These are phyloP conservation scores for Ocimum tenuiflorum DNA, from an alignment of 257 asterid species.

Conservation along the genomic window DNA sequence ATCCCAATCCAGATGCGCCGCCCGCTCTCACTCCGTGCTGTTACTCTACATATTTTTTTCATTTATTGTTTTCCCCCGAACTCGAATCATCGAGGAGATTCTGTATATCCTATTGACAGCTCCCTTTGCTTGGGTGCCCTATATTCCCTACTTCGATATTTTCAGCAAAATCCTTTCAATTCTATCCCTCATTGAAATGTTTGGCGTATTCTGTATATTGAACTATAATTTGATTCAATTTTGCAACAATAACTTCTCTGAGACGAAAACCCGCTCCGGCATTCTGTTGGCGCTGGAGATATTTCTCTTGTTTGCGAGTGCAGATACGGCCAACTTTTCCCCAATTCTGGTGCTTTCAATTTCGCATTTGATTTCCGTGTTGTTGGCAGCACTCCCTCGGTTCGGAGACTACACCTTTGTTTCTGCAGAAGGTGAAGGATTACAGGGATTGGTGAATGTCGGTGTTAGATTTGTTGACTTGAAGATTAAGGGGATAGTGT, in stretches of 20 bases:
- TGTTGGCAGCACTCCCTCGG: neutral
- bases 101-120: neutral
- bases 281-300: slow-evolving; percentile 4
- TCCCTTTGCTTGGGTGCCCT: neutral
- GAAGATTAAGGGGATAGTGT: neutral
- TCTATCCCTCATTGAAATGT: too few relatives aligned
- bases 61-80: neutral
- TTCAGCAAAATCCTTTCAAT: neutral
- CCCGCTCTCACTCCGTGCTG: neutral
- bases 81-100: neutral
- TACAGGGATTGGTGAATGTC: neutral
- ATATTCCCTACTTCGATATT: neutral
- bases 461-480: neutral
- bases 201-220: neutral
- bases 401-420: neutral
- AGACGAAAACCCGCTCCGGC: neutral
- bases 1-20: neutral
- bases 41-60: neutral
- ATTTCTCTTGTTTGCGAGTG: neutral
- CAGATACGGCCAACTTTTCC: neutral
- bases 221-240: neutral
- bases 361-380: neutral
- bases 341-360: neutral
- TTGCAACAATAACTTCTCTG: neutral
- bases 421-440: too few relatives aligned